phyloP scores from a whole-genome alignment of 148 eudicot genomes.

The Persicaria maculosa region DNA sequence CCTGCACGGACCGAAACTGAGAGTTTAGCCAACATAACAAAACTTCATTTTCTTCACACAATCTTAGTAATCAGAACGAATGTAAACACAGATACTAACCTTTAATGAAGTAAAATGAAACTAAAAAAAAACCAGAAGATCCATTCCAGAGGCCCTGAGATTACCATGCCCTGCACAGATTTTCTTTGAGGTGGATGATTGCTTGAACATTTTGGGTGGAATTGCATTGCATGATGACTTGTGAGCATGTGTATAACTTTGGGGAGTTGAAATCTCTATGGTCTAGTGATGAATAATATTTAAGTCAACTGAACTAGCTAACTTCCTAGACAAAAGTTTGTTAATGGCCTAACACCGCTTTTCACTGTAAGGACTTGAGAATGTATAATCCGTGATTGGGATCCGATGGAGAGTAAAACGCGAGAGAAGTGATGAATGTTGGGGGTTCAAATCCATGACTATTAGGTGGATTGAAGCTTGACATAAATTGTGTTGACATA shows the following conservation, averaged over 20 bases:
- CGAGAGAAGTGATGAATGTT: no score
- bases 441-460: no score
- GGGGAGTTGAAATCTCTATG: neutral
- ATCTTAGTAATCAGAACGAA: neutral
- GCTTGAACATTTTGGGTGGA: neutral
- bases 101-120: neutral
- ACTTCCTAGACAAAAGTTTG: neutral
- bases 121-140: neutral
- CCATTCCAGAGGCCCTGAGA: no score
- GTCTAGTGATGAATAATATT: neutral
- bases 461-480: no score
- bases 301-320: neutral
- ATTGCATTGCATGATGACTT: neutral
- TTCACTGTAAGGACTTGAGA: no score
- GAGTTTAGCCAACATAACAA: neutral
- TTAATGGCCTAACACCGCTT: neutral
- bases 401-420: no score
- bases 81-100: neutral
- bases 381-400: no score
- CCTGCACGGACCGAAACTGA: no score
- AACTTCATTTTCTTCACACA: neutral
- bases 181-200: neutral
- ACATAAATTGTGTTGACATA: no score
- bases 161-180: neutral
- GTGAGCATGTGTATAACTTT: neutral